Evolutionary conservation across 768 basidiomycete species (phyloP).

Genomic region (Paxillus involutus): DNA sequence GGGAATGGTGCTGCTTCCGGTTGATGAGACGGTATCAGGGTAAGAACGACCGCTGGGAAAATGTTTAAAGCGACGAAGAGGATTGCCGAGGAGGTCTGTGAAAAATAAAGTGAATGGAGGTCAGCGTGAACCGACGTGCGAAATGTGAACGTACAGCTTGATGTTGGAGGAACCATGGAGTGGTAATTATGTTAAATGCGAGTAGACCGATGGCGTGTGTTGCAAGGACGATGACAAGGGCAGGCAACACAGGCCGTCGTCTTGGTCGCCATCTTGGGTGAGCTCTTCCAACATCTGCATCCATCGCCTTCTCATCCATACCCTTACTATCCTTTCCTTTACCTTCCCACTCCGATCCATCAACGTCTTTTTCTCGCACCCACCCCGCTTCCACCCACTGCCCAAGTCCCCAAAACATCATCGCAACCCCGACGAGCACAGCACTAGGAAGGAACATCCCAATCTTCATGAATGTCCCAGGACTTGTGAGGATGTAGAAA

Average conservation of each 20-base stretch:
- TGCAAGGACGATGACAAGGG: slow-evolving; percentile 49
- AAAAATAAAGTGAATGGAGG: background rate
- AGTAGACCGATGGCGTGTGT: slow-evolving; percentile 57
- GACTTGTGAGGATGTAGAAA: slow-evolving; percentile 71
- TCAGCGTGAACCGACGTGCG: background rate
- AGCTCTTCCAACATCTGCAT: background rate
- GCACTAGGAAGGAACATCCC: slow-evolving; percentile 89
- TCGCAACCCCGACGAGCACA: slow-evolving; percentile 76
- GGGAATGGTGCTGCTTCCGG: slow-evolving; percentile 39
- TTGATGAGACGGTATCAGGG: slow-evolving; percentile 22
- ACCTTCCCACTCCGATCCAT: background rate
- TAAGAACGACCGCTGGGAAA: slow-evolving; percentile 35
- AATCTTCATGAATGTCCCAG: slow-evolving; percentile 79
- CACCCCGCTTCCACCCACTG: slow-evolving; percentile 72
- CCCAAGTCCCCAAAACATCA: slow-evolving; percentile 82
- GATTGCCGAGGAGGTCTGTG: slow-evolving; percentile 23
- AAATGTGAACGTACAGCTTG: slow-evolving; percentile 35
- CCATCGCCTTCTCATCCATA: background rate
- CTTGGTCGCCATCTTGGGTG: slow-evolving; percentile 25
- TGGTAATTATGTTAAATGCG: slow-evolving; percentile 50
- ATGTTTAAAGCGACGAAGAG: slow-evolving; percentile 31
- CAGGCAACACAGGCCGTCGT: slow-evolving; percentile 53
- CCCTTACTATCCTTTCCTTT: slow-evolving; percentile 15
- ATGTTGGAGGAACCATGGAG: slow-evolving; percentile 42
- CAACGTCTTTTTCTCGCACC: slow-evolving; percentile 21